These are phyloP conservation scores for Mycena latifolia DNA, from an alignment of 768 basidiomycete species.

Conservation along the genomic window DNA sequence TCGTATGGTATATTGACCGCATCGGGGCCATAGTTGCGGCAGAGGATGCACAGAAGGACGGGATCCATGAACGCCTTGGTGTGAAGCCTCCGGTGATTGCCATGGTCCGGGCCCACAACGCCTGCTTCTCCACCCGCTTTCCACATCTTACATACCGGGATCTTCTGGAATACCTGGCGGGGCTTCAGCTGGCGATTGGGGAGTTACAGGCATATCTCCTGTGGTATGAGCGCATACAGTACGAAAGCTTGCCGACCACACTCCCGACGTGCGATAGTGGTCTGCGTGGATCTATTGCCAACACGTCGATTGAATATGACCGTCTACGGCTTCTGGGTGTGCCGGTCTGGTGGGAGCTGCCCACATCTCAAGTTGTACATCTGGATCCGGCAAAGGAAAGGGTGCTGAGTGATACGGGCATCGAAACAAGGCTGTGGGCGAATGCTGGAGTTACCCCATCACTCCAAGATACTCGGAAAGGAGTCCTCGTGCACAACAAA, in stretches of 20 bases:
- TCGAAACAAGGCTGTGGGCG: not conserved
- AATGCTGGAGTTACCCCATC: not conserved
- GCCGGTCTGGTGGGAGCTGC: constrained; percentile 7
- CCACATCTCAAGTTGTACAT: fast-evolving
- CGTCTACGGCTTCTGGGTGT: not conserved
- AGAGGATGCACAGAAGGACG: not conserved
- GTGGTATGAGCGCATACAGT: constrained; percentile 15
- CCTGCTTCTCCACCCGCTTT: not conserved
- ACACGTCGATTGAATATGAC: not conserved
- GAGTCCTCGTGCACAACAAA: constrained; percentile 2
- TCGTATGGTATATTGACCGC: constrained; percentile 1
- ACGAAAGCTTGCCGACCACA: not conserved
- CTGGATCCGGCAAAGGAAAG: not conserved
- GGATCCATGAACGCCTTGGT: not conserved
- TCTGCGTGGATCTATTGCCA: not conserved
- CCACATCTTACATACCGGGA: constrained; percentile 15
- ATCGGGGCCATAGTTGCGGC: not conserved
- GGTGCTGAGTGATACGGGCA: not conserved
- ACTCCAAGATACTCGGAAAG: too few relatives aligned
- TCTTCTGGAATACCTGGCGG: constrained; percentile 10
- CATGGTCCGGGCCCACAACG: constrained; percentile 14
- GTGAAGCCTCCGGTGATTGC: constrained; percentile 7
- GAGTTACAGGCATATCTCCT: constrained; percentile 18
- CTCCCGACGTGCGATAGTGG: not conserved
- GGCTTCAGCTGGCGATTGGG: not conserved